Evolutionary conservation across 2,329 filamentous ascomycete species (phyloP), one percentile per base, ranked within the genome.

Genomic region (Colletotrichum brevisporum): DNA sequence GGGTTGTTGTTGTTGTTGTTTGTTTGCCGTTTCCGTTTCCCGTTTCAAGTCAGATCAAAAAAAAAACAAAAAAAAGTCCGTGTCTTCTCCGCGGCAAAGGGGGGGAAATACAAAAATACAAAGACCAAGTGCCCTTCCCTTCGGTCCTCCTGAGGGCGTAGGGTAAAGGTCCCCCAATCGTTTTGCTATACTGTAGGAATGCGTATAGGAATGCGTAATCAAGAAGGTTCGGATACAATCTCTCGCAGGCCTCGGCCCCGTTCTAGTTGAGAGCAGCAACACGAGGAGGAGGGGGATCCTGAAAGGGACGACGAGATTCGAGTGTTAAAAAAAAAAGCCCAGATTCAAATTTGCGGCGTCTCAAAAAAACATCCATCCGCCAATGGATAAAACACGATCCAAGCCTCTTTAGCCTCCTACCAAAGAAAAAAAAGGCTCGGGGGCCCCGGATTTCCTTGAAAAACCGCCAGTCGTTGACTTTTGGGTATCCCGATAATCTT

Each of bases 401-500:
- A 47, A 50, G 41, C 24, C 21, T 24, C 21, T 41, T 13, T 57
- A 31, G 36, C 47, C 43, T 51, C 52, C 12, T 2, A 8, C 41
- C 41, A 45, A 41, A 47, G 26, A 13, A 56, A 10, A n/a, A 50
- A 43, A 36, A 57, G 31, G 31, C 8, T 10, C 8, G 31, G 5
- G 43, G 52, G 31, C 55, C 41, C 50, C 13, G 27, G 36, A 50
- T 18, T 45, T 41, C 50, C 52, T 36, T 36, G 31, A 47, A 60
- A 51, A 60, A 66, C 45, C 43, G 66, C 66, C 66, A 61, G 6
- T 59, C 45, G 21, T 62, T 69, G 66, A 62, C 62, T 56, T 69
- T 69, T 69, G 66, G 62, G 66, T 69, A 69, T 69, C 62, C 66
- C 62, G 47, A 55, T 66, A 39, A 60, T 57, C 55, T 66, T 66